Base-by-base conservation (phyloP, 129 eudicot species). In the Flaveria linearis region DNA sequence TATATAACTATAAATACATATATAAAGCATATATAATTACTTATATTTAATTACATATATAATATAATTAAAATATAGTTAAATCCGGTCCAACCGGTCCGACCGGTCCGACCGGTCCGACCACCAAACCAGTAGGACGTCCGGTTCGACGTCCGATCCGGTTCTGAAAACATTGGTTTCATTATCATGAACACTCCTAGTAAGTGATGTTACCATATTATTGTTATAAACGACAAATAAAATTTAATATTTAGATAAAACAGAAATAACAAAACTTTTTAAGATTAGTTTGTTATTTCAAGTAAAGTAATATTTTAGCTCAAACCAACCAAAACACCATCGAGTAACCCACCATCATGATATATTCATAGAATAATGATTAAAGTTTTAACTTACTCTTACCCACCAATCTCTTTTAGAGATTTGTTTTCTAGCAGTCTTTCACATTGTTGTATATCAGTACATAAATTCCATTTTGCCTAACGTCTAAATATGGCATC, bases 361-460 rank as follows among this genome's bases (percentile, higher is more conserved):
- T 42, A 63, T 25, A 26, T 72, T 73, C 69, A 45, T 66, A 68
- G 50, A 65, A 43, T 80, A 36, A 80, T 80, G 15, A 80, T 73
- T 73, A 73, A 73, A 73, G 79, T 65, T 49, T 71, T 73, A 68
- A 80, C 74, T 51, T 52, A 64, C 61, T 79, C 73, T 64, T 52
- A 72, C 72, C 73, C 68, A 72, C 58, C 83, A 67, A 66, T 73
- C 51, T 25, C 69, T 56, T 42, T 63, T 41, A 14, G 5, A 22
- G 67, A 64, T 62, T 70, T 71, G 73, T 62, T 14, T 70, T 71
- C 68, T 39, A 79, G 64, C 67, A 61, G 49, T 72, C 70, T 78
- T 46, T 56, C 63, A 58, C 42, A 55, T 77, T 77, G 47, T 57
- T 78, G 71, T 69, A 56, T 28, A 43, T 56, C 76, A 41, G 23